These are phyloP conservation scores for Quercus gilva DNA, from an alignment of 306 rosid genomes.

Conservation along the genomic window DNA sequence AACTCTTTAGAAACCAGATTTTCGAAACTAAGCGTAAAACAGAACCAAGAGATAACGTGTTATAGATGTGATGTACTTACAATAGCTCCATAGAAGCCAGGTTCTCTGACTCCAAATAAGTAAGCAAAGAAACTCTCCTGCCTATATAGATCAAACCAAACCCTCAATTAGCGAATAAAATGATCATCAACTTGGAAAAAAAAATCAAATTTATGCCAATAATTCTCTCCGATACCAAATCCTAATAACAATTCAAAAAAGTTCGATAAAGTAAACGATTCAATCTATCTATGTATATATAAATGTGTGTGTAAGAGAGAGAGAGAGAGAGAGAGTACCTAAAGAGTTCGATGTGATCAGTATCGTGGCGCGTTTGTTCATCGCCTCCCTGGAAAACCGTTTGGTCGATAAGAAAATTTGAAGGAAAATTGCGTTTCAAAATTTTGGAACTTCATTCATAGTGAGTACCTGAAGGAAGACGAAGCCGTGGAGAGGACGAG, in stretches of 20 bases:
- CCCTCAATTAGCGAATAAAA: background rate
- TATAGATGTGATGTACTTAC: conserved; percentile 41
- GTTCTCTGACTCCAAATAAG: conserved; percentile 79
- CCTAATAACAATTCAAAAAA: background rate
- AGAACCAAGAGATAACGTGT: background rate
- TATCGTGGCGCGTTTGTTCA: conserved; percentile 78
- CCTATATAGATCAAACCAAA: conserved; percentile 17
- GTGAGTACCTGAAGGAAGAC: conserved; percentile 65
- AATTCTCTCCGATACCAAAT: background rate
- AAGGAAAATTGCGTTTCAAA: background rate
- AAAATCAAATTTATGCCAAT: background rate
- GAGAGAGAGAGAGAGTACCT: conserved; percentile 39
- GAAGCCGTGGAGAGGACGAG: conserved; percentile 65
- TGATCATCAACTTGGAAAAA: background rate
- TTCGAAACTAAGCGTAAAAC: background rate
- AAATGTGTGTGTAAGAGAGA: background rate
- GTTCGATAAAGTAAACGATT: background rate
- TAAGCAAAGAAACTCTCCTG: conserved; percentile 97
- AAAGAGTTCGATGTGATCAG: conserved; percentile 86
- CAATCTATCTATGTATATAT: no score
- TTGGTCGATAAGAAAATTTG: background rate
- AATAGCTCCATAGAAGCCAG: conserved; percentile 89
- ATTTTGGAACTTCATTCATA: background rate
- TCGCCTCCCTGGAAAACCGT: conserved; percentile 63
- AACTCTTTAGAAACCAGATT: background rate